phyloP scores from a whole-genome alignment of 805 yeast species.

The Tetrapisispora namnaoensis region DNA sequence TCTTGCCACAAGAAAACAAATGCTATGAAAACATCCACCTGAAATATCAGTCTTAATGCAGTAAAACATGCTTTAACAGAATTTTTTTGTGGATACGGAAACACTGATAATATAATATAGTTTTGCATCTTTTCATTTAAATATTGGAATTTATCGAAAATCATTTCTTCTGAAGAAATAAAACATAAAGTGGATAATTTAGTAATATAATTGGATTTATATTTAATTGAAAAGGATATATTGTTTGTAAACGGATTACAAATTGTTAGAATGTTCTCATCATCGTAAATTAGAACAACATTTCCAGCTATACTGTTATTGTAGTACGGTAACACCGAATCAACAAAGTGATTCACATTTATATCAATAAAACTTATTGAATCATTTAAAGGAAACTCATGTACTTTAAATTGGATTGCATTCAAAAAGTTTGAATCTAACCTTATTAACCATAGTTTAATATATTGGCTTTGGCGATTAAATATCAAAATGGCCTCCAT shows the following conservation, averaged over 20 bases:
- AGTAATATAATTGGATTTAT: slow-evolving; percentile 10
- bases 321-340: background rate
- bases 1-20: slow-evolving; percentile 19
- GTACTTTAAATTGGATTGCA: slow-evolving; percentile 20
- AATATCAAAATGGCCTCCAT: slow-evolving; percentile 55
- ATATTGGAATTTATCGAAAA: slow-evolving; percentile 26
- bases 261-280: slow-evolving; percentile 29
- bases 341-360: background rate
- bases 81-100: slow-evolving; percentile 9
- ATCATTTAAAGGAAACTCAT: slow-evolving; percentile 22
- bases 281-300: slow-evolving; percentile 15
- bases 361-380: slow-evolving; percentile 2
- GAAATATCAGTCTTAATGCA: slow-evolving; percentile 15
- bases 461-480: slow-evolving; percentile 33
- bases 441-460: slow-evolving; percentile 40
- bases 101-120: slow-evolving; percentile 5
- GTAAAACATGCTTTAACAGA: slow-evolving; percentile 12
- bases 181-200: slow-evolving; percentile 36
- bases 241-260: slow-evolving; percentile 24
- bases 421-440: slow-evolving; percentile 18
- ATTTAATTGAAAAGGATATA: background rate
- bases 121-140: slow-evolving; percentile 9
- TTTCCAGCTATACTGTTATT: slow-evolving; percentile 29
- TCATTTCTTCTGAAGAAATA: slow-evolving; percentile 31
- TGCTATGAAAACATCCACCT: slow-evolving; percentile 8